Percentiles rank a stretch among this genome's conserved stretches.
Conservation (phyloP, 2,329 filamentous ascomycete genomes). For the Arthrocladium fulminans region DNA sequence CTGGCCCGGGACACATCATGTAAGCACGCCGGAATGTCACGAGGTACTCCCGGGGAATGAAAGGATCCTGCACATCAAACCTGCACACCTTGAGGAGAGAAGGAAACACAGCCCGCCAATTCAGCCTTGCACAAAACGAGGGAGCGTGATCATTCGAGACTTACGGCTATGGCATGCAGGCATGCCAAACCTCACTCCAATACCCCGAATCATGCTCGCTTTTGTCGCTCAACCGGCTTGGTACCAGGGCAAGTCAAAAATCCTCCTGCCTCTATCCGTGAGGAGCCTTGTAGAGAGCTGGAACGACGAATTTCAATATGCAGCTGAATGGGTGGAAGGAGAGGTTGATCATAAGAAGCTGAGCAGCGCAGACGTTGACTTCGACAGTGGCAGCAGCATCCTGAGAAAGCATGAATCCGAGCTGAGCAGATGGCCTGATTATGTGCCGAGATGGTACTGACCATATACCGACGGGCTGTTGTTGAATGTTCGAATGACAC, state of each 20-base stretch:
- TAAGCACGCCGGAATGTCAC: conserved; percentile 28
- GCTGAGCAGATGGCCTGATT: conserved; percentile 18
- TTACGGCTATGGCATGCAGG: conserved; percentile 56
- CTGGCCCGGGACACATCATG: conserved; percentile 43
- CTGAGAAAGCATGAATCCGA: conserved; percentile 13
- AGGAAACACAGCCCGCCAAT: conserved; percentile 29
- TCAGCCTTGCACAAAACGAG: conserved; percentile 37
- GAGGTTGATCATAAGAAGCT: conserved; percentile 21
- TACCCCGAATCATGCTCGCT: conserved; percentile 52
- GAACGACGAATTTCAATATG: conserved; percentile 16
- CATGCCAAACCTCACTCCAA: conserved; percentile 48
- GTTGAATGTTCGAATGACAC: no score
- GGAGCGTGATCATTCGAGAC: conserved; percentile 51
- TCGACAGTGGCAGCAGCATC: conserved; percentile 12
- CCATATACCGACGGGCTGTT: no score
- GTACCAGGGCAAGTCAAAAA: conserved; percentile 18
- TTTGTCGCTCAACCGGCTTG: conserved; percentile 20
- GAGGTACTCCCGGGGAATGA: conserved; percentile 13
- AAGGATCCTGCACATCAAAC: conserved; percentile 25
- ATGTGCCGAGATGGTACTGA: conserved; percentile 20
- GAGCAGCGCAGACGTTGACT: conserved; percentile 18
- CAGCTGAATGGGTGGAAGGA: conserved; percentile 19
- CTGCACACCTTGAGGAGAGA: conserved; percentile 27
- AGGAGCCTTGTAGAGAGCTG: conserved; percentile 19
- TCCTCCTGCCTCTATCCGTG: conserved; percentile 17